phyloP scores from a whole-genome alignment of 2,329 filamentous ascomycete species.

The Colletotrichum falcatum region DNA sequence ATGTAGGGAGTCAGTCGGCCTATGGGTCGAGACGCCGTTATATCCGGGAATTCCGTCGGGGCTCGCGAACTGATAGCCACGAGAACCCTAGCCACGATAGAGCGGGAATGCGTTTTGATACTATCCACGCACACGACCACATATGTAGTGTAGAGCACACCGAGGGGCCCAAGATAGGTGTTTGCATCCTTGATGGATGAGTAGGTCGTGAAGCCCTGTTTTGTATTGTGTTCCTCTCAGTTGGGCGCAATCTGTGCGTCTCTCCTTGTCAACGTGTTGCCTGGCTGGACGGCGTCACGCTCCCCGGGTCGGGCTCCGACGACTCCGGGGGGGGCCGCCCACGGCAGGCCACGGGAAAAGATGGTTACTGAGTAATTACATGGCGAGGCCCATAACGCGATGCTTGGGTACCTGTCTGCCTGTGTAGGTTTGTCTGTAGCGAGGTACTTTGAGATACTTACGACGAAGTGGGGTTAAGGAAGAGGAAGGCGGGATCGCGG shows the following conservation, averaged over 20 bases:
- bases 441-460: not conserved
- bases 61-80: not conserved
- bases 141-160: not conserved
- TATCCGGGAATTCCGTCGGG: not conserved
- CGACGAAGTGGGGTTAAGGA: not conserved
- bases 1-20: not conserved
- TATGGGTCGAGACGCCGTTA: not conserved
- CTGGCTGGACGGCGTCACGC: not conserved
- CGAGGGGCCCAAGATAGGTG: not conserved
- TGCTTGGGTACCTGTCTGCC: no score
- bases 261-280: not conserved
- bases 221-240: no score
- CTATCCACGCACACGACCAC: not conserved
- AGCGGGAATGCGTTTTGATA: not conserved
- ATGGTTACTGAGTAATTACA: not conserved
- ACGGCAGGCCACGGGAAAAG: constrained; percentile 19
- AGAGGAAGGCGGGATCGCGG: constrained; percentile 25
- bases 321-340: constrained; percentile 20
- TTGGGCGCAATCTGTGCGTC: not conserved
- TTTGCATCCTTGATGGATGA: not conserved
- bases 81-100: not conserved
- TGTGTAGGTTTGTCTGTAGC: no score
- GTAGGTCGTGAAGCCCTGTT: no score
- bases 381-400: not conserved
- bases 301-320: constrained; percentile 32